Conservation (phyloP, 2,329 filamentous ascomycete species). For the Fusarium bulbicola region DNA sequence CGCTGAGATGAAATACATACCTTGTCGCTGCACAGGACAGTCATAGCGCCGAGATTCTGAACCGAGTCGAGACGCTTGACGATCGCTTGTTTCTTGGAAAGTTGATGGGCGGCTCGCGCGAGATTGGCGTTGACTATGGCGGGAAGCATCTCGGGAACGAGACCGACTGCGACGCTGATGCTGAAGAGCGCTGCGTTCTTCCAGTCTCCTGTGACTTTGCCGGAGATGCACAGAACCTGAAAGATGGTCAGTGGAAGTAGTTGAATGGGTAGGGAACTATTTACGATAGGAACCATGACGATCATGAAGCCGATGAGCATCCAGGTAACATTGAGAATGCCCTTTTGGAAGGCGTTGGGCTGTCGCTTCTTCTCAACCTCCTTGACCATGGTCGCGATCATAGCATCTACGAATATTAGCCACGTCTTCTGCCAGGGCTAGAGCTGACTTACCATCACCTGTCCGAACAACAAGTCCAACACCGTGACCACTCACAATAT, state of each 20-base stretch:
- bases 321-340: neutral
- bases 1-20: fast-evolving
- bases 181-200: neutral
- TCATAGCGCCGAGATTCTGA: neutral
- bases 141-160: neutral
- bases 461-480: neutral
- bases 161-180: neutral
- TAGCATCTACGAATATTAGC: neutral
- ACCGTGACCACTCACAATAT: neutral
- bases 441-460: neutral
- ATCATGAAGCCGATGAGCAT: conserved; percentile 4
- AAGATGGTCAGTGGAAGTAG: no score
- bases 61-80: conserved; percentile 1
- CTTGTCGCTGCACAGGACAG: neutral
- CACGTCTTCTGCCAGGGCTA: fast-evolving
- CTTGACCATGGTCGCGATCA: neutral
- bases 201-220: neutral
- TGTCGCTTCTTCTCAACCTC: neutral
- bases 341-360: neutral
- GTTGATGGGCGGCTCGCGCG: neutral
- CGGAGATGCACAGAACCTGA: neutral
- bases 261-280: no score
- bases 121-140: conserved; percentile 6
- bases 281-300: neutral
- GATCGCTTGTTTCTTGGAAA: neutral